Percentiles rank a stretch among this genome's conserved stretches.
Evolutionary conservation across 148 eudicot species (phyloP).

Genomic region (Fallopia convolvulus): DNA sequence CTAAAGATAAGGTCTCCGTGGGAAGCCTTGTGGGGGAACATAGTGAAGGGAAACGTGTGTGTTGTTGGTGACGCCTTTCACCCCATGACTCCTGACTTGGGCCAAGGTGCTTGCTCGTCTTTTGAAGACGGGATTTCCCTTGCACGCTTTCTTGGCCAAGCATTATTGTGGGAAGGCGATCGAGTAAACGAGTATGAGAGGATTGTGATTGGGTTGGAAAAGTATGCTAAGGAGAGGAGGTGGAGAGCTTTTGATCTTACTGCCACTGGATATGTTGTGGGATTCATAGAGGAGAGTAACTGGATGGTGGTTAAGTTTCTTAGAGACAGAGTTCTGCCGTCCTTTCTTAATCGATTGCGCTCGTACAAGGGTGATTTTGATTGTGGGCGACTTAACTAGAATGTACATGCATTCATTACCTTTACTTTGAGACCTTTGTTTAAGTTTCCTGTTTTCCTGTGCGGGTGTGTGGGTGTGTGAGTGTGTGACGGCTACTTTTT

Average conservation of each 20-base stretch:
- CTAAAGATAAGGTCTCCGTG: conserved; percentile 16
- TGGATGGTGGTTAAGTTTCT: conserved; percentile 24
- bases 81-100: conserved; percentile 19
- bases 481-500: too few species aligned
- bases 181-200: conserved; percentile 17
- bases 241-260: conserved; percentile 42
- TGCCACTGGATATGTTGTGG: conserved; percentile 31
- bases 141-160: conserved; percentile 33
- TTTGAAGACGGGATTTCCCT: conserved; percentile 20
- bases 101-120: conserved; percentile 17
- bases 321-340: conserved; percentile 32
- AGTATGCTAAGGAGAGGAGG: conserved; percentile 30
- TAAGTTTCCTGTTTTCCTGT: too few species aligned
- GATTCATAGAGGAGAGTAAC: conserved; percentile 30
- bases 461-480: too few species aligned
- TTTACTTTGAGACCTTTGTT: too few species aligned
- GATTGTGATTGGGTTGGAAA: conserved; percentile 28
- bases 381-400: conserved; percentile 31
- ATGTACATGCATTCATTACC: background rate
- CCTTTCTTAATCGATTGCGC: conserved; percentile 19
- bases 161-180: conserved; percentile 14
- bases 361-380: conserved; percentile 33
- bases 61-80: conserved; percentile 20
- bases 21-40: conserved; percentile 12
- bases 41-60: conserved; percentile 7